Evolutionary conservation across 2,329 filamentous ascomycete genomes (phyloP).

Genomic region (Ramichloridium luteum): DNA sequence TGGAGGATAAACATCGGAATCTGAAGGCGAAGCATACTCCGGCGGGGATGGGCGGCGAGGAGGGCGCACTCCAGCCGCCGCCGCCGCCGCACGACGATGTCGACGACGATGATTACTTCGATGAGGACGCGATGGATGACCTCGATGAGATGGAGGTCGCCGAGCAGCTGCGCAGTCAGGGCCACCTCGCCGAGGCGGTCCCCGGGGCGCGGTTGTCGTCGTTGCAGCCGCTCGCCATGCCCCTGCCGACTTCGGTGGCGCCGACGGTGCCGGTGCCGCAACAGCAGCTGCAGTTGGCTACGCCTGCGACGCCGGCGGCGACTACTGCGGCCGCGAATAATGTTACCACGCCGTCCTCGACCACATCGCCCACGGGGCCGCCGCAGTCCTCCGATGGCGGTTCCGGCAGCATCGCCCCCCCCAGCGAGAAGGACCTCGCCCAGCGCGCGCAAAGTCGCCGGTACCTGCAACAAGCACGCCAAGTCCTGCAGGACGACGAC

Average conservation of each 20-base stretch:
- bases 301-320: neutral
- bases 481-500: slow-evolving; percentile 9
- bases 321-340: neutral
- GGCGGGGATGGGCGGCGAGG: neutral
- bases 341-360: too few species aligned
- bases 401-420: slow-evolving; percentile 4
- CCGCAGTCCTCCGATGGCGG: too few species aligned
- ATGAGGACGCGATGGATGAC: slow-evolving; percentile 33
- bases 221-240: too few species aligned
- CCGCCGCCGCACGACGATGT: slow-evolving; percentile 16
- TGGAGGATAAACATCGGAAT: slow-evolving; percentile 54
- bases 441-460: slow-evolving; percentile 9
- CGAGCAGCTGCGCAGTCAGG: slow-evolving; percentile 8
- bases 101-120: slow-evolving; percentile 27
- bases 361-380: too few species aligned
- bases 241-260: too few species aligned
- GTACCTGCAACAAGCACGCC: slow-evolving; percentile 13
- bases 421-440: slow-evolving; percentile 3
- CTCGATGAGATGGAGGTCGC: slow-evolving; percentile 33
- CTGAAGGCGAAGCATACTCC: too few species aligned
- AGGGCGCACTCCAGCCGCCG: slow-evolving; percentile 7
- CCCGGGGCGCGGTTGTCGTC: too few species aligned
- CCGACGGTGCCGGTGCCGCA: neutral
- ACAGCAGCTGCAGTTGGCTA: neutral
- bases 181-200: neutral